Conservation (phyloP, 2,329 filamentous ascomycete species). For the Xylaria digitata region DNA sequence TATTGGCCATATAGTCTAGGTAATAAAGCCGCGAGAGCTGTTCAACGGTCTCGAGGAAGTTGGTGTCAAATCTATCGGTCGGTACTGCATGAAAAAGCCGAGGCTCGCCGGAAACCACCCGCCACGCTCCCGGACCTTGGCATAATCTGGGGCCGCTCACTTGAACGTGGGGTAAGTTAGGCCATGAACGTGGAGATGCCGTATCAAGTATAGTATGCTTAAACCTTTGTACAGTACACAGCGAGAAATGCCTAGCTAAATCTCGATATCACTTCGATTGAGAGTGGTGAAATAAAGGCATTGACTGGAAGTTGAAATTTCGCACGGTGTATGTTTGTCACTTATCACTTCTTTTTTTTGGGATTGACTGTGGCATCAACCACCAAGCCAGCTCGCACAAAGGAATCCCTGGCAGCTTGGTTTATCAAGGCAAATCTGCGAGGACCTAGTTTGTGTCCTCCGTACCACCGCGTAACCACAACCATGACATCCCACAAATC, state of each 20-base stretch:
- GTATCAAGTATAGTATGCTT: background rate
- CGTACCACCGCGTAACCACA: slow-evolving; percentile 95
- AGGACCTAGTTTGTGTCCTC: slow-evolving; percentile 87
- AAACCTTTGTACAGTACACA: background rate
- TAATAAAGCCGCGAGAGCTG: background rate
- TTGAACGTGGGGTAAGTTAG: slow-evolving; percentile 13
- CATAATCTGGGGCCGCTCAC: slow-evolving; percentile 8
- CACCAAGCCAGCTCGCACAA: slow-evolving; percentile 80
- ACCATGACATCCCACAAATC: slow-evolving; percentile 93
- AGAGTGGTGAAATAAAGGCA: background rate
- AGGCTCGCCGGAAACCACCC: slow-evolving; percentile 33
- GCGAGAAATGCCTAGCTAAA: background rate
- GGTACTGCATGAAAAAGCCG: slow-evolving; percentile 39
- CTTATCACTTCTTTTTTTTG: slow-evolving; percentile 56
- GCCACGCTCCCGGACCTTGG: slow-evolving; percentile 10
- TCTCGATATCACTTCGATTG: background rate
- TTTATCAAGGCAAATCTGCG: slow-evolving; percentile 94
- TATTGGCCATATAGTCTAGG: background rate
- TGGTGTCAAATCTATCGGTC: background rate
- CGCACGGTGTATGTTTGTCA: background rate
- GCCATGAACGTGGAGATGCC: too few relatives aligned
- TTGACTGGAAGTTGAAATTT: background rate
- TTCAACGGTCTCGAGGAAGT: background rate
- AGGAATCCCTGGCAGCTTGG: slow-evolving; percentile 81
- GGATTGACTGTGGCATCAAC: slow-evolving; percentile 58